These are phyloP conservation scores for Begonia loranthoides DNA, from an alignment of 306 rosid species.

Conservation along the genomic window DNA sequence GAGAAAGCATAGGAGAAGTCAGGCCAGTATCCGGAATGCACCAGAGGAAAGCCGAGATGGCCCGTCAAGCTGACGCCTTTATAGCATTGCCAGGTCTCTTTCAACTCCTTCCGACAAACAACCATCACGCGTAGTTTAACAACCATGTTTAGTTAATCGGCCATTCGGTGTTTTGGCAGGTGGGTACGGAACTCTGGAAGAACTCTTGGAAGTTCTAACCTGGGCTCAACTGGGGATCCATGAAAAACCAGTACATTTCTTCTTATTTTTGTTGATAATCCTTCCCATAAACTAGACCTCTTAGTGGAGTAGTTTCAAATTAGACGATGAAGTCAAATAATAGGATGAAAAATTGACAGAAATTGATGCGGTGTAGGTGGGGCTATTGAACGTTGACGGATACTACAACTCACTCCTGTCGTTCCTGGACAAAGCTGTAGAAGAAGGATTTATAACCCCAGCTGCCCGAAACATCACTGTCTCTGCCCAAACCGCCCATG, in stretches of 20 bases:
- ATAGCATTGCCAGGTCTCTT: slow-evolving; percentile 75
- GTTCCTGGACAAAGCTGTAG: slow-evolving; percentile 91
- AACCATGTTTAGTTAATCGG: too few relatives aligned
- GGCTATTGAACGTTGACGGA: slow-evolving; percentile 89
- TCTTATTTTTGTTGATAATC: too few relatives aligned
- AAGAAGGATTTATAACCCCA: slow-evolving; percentile 78
- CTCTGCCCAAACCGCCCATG: slow-evolving; percentile 92
- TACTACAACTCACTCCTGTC: slow-evolving; percentile 76
- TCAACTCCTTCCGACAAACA: background rate
- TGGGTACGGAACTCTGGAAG: slow-evolving; percentile 92
- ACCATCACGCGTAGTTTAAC: too few relatives aligned
- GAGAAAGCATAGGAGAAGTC: slow-evolving; percentile 81
- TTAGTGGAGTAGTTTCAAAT: background rate
- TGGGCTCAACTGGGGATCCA: slow-evolving; percentile 97
- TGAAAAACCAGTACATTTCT: slow-evolving; percentile 54
- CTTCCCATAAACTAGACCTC: background rate
- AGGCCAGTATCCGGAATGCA: slow-evolving; percentile 82
- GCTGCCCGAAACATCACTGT: slow-evolving; percentile 95
- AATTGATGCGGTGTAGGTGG: slow-evolving; percentile 42
- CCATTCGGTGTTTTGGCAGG: slow-evolving; percentile 23
- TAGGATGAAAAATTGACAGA: too few relatives aligned
- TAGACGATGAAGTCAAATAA: too few relatives aligned
- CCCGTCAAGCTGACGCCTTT: slow-evolving; percentile 83
- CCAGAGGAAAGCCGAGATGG: slow-evolving; percentile 97
- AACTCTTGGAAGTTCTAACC: slow-evolving; percentile 71